Evolutionary conservation across 2,329 filamentous ascomycete genomes (phyloP).

Genomic region (Stenocarpella maydis): DNA sequence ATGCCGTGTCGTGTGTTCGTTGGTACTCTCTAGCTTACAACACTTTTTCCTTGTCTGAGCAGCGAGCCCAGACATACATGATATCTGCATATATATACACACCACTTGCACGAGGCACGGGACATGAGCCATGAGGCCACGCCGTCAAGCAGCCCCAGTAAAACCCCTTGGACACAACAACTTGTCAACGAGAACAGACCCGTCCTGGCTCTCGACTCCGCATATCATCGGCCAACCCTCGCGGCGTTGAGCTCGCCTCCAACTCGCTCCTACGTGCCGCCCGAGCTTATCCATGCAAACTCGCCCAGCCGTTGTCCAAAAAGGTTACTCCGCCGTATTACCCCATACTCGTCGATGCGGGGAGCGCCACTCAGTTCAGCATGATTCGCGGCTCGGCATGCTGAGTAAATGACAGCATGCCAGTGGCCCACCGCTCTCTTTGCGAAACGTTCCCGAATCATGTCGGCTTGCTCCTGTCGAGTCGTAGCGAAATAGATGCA

Average conservation of each 20-base stretch:
- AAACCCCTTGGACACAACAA: neutral
- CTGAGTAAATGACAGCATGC: neutral
- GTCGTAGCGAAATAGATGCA: neutral
- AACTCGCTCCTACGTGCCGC: neutral
- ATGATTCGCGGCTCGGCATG: neutral
- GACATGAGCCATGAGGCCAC: neutral
- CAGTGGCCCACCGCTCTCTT: neutral
- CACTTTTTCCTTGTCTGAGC: neutral
- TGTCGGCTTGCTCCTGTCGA: neutral
- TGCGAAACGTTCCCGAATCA: neutral
- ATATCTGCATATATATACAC: neutral
- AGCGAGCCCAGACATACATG: neutral
- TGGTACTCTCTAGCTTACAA: neutral
- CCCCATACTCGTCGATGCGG: constrained; percentile 2
- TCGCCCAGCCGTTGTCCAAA: neutral
- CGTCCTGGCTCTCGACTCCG: neutral
- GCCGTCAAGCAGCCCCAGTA: neutral
- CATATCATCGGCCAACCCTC: constrained; percentile 9
- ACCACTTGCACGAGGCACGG: too few species aligned
- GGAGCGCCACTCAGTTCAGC: neutral
- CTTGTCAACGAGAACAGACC: too few species aligned
- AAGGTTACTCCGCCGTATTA: constrained; percentile 16
- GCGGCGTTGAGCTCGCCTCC: neutral
- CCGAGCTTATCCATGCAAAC: neutral
- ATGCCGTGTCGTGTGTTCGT: neutral